Percentiles rank a stretch among this genome's conserved stretches.
These are phyloP conservation scores for Yamadazyma diddensiae DNA, from an alignment of 1,139 yeast genomes.

Conservation along the genomic window DNA sequence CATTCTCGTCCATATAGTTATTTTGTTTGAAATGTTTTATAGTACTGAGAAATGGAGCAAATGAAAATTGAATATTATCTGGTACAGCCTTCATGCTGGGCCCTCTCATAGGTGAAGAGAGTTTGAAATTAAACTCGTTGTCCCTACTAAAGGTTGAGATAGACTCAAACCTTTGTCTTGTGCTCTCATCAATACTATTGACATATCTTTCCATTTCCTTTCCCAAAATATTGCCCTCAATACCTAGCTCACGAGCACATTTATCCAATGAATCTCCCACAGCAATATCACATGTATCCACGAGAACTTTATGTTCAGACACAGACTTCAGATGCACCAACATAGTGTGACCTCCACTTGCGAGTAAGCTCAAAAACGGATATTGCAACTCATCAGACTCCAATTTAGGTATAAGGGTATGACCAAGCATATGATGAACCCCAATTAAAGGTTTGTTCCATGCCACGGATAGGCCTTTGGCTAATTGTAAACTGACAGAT, in stretches of 20 bases:
- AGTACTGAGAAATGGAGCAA: constrained; percentile 71
- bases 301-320: constrained; percentile 65
- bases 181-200: constrained; percentile 22
- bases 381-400: constrained; percentile 42
- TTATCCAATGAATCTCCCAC: constrained; percentile 93
- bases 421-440: constrained; percentile 97
- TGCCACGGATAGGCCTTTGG: constrained; percentile 80
- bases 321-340: constrained; percentile 65
- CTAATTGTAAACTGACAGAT: constrained; percentile 77
- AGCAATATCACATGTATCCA: constrained; percentile 82
- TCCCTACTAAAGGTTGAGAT: constrained; percentile 21
- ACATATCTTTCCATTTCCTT: constrained; percentile 70
- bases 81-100: constrained; percentile 31
- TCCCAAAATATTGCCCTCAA: constrained; percentile 82
- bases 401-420: constrained; percentile 68
- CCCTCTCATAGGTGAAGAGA: constrained; percentile 33
- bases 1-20: constrained; percentile 18
- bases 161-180: constrained; percentile 18
- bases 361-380: constrained; percentile 79
- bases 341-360: constrained; percentile 96
- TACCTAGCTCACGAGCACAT: constrained; percentile 82
- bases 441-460: constrained; percentile 79
- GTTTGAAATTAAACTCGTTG: constrained; percentile 28
- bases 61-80: constrained; percentile 54
- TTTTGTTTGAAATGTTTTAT: constrained; percentile 31